Conservation (phyloP, 768 basidiomycete species). For the Mycena crocata region DNA sequence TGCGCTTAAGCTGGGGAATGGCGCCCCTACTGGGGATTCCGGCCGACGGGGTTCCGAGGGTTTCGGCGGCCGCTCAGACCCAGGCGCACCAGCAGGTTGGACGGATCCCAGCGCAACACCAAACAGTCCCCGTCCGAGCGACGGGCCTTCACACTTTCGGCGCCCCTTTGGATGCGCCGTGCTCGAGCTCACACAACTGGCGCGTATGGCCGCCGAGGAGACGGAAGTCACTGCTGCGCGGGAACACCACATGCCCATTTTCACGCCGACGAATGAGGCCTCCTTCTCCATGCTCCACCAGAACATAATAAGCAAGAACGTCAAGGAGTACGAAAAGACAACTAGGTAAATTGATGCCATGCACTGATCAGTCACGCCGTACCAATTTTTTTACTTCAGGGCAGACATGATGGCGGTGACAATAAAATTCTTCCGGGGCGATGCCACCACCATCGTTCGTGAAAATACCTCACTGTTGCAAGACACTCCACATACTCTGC, state of each 20-base stretch:
- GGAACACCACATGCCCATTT: slow-evolving; percentile 92
- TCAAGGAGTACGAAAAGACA: slow-evolving; percentile 86
- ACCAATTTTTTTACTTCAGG: slow-evolving; percentile 52
- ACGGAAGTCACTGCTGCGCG: slow-evolving; percentile 70
- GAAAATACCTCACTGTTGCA: slow-evolving; percentile 89
- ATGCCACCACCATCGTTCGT: slow-evolving; percentile 74
- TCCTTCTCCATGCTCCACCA: slow-evolving; percentile 95
- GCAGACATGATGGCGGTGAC: slow-evolving; percentile 90
- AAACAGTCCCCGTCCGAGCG: slow-evolving; percentile 42
- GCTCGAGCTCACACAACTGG: slow-evolving; percentile 83
- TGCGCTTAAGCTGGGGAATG: slow-evolving; percentile 78
- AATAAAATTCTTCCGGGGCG: slow-evolving; percentile 90
- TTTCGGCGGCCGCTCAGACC: slow-evolving; percentile 32
- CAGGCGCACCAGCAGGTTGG: slow-evolving; percentile 12
- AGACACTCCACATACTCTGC: slow-evolving; percentile 83
- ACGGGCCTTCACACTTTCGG: slow-evolving; percentile 67
- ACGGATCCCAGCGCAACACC: slow-evolving; percentile 24
- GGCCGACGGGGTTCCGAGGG: slow-evolving; percentile 68
- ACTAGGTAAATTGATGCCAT: slow-evolving; percentile 63
- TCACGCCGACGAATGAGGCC: slow-evolving; percentile 82
- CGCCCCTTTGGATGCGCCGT: slow-evolving; percentile 98
- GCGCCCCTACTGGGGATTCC: slow-evolving; percentile 50
- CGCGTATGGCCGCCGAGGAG: slow-evolving; percentile 73
- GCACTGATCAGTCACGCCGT: background rate
- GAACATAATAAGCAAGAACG: slow-evolving; percentile 86